phyloP scores from a whole-genome alignment of 2,329 filamentous ascomycete species.

The Cryoendolithus antarcticus region DNA sequence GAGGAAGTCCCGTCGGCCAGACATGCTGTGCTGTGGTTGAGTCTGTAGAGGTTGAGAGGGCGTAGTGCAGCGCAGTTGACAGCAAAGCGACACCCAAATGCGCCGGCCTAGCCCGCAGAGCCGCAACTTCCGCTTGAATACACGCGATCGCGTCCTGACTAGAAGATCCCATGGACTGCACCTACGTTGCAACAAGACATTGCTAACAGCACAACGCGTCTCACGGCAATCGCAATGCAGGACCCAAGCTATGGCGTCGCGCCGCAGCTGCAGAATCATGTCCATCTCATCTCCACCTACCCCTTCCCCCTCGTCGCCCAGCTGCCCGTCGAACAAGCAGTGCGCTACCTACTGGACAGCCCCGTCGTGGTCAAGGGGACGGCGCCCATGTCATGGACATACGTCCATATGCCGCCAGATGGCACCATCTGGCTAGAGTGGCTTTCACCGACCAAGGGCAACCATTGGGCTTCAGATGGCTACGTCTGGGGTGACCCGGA shows the following conservation, averaged over 20 bases:
- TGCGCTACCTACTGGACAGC: conserved; percentile 71
- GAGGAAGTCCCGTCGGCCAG: conserved; percentile 69
- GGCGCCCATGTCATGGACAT: conserved; percentile 86
- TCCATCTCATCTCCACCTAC: conserved; percentile 77
- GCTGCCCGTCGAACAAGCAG: conserved; percentile 63
- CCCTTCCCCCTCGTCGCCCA: conserved; percentile 63
- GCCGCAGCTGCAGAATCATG: conserved; percentile 57
- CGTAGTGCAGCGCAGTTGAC: no score
- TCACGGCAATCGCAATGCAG: conserved; percentile 16
- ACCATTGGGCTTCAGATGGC: conserved; percentile 77
- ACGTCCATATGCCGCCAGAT: conserved; percentile 69
- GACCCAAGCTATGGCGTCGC: conserved; percentile 39
- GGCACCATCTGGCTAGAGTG: conserved; percentile 76
- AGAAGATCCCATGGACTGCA: no score
- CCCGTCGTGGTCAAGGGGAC: conserved; percentile 75
- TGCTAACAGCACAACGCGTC: no score
- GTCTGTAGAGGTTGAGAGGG: background rate
- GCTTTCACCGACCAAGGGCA: conserved; percentile 65
- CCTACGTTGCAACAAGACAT: no score
- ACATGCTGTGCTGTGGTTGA: conserved; percentile 32
- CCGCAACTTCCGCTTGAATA: no score
- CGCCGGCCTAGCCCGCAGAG: no score
- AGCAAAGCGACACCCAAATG: no score
- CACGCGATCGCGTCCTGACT: no score
- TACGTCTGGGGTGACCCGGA: conserved; percentile 83